Evolutionary conservation across 108 stramenopile genomes (phyloP), one percentile per base, ranked within the genome.

Genomic region (Nannochloropsis salina): DNA sequence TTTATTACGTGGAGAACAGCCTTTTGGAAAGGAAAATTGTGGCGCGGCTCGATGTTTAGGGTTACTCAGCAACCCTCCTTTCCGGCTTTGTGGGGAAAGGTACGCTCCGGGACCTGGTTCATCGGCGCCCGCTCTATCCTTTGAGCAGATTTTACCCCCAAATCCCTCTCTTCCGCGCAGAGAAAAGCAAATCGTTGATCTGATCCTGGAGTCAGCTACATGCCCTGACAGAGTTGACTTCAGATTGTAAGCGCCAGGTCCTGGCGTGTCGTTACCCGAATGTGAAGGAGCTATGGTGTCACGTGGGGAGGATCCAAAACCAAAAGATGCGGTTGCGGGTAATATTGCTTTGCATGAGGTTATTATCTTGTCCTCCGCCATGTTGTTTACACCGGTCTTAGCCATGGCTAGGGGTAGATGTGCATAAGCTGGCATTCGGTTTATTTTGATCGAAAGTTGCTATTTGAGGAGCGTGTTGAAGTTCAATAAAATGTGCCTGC

Each of bases 181-280:
- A n/a, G 61, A 74, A 74, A 74, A 74, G 61, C 61, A 1, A 74
- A 1, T 74, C 20, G 15, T 74, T 4, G 61, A 74, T 15, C 61
- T 15, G 61, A 74, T 6, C 61, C 61, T 74, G 4, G 61, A 74
- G 61, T 74, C 61, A n/a, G 61, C 61, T 3, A 74, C 61, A n/a
- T 74, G 61, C 8, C 61, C 61, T 15, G n/a, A n/a, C 15, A 74
- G 61, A 6, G 61, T 74, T 15, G 61, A 74, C n/a, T 74, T 74
- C 20, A 74, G 61, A n/a, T n/a, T 15, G 61, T 74, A 74, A n/a
- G 61, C 8, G 61, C 61, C 61, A 4, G 61, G 61, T n/a, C 61
- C 61, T 74, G 61, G 61, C 15, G 61, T 74, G 61, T 74, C 61
- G n/a, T 74, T 74, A 74, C 61, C 61, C 61, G 20, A 15, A 74